These are phyloP conservation scores for Ustilago hordei DNA, from an alignment of 1,284 basidiomycete species.

Conservation along the genomic window DNA sequence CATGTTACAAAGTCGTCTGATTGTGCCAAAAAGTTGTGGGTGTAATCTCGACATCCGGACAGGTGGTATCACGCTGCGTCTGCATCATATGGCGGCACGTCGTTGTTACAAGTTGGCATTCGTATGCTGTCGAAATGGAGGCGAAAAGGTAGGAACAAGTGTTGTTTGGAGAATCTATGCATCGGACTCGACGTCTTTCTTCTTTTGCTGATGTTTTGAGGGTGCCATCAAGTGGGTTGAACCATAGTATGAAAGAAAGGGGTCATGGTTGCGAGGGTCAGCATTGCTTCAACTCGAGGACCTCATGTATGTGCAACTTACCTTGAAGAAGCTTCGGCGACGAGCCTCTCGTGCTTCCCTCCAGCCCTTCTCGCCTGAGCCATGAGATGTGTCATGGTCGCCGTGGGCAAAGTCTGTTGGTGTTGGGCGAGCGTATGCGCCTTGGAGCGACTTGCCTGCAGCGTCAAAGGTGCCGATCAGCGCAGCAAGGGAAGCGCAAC, in stretches of 20 bases:
- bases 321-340: constrained; percentile 72
- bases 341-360: constrained; percentile 71
- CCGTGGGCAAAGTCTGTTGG: constrained; percentile 43
- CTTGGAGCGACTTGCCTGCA: constrained; percentile 73
- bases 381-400: constrained; percentile 60
- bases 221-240: neutral
- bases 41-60: neutral
- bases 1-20: neutral
- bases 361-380: constrained; percentile 66
- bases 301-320: constrained; percentile 40
- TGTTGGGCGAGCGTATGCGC: constrained; percentile 43
- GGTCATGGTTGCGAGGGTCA: neutral
- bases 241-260: neutral
- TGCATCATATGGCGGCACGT: neutral
- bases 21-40: neutral
- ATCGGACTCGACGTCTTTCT: constrained; percentile 52
- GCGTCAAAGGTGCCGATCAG: constrained; percentile 86
- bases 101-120: constrained; percentile 13
- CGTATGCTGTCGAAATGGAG: constrained; percentile 3
- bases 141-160: constrained; percentile 2
- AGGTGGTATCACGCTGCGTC: neutral
- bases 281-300: neutral
- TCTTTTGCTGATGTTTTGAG: constrained; percentile 34
- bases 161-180: constrained; percentile 26
- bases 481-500: constrained; percentile 83